phyloP scores from a whole-genome alignment of 192 early-diverging fungal genomes.

The Coemansia sp. region DNA sequence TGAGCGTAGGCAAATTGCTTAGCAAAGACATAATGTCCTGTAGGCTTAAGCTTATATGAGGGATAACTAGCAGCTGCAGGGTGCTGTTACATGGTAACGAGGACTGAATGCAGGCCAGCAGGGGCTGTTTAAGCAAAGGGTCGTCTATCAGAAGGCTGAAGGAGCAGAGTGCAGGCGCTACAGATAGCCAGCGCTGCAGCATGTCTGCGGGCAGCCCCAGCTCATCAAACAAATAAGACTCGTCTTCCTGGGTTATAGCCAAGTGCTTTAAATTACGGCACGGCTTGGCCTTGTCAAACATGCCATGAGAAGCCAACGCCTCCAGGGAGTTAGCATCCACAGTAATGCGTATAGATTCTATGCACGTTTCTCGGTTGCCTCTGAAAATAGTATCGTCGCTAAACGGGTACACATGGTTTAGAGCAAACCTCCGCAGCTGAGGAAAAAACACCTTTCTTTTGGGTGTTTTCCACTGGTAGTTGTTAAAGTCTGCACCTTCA shows the following conservation, averaged over 20 bases:
- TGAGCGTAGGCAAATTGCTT: neutral
- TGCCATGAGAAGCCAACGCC: neutral
- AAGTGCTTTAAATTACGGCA: neutral
- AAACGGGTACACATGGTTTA: conserved; percentile 7
- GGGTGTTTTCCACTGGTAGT: neutral
- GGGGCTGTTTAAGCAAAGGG: neutral
- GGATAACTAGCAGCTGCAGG: conserved; percentile 2
- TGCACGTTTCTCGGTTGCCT: neutral
- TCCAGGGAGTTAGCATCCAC: neutral
- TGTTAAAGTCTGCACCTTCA: neutral
- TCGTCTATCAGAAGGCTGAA: neutral
- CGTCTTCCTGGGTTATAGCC: neutral
- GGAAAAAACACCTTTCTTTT: conserved; percentile 8
- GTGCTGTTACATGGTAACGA: neutral
- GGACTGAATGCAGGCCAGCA: neutral
- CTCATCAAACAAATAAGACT: neutral
- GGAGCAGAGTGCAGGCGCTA: neutral
- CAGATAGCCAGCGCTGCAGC: neutral
- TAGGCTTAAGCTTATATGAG: neutral
- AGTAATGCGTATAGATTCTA: neutral
- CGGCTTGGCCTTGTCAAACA: neutral
- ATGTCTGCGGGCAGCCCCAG: neutral
- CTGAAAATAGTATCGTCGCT: conserved; percentile 2
- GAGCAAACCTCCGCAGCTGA: neutral
- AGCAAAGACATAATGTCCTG: neutral